A percentile compares a stretch with the other conserved stretches of the same genome.
phyloP scores from a whole-genome alignment of 305 asterid species.

The Rubia occidens region DNA sequence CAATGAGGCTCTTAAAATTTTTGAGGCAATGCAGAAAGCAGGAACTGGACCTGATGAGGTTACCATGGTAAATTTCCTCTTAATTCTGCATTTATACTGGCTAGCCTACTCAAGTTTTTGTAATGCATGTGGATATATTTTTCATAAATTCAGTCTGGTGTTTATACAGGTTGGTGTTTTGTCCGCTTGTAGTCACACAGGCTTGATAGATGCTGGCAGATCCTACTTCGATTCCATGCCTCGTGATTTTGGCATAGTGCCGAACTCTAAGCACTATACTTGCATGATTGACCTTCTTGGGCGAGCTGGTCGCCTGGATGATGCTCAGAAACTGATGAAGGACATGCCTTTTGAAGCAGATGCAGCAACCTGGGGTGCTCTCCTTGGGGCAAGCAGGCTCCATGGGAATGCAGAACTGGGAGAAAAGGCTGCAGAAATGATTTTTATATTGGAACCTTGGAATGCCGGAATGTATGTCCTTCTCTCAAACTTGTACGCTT shows the following conservation, averaged over 20 bases:
- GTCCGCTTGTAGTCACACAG: constrained; percentile 80
- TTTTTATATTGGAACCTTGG: constrained; percentile 75
- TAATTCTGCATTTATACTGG: neutral
- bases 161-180: constrained; percentile 59
- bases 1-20: constrained; percentile 54
- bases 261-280: constrained; percentile 72
- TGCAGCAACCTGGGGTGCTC: constrained; percentile 95
- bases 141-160: constrained; percentile 8
- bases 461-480: constrained; percentile 84
- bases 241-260: constrained; percentile 48
- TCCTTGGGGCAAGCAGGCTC: constrained; percentile 84
- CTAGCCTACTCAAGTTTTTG: neutral
- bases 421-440: constrained; percentile 83
- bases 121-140: neutral
- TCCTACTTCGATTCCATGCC: constrained; percentile 60
- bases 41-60: constrained; percentile 65
- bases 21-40: constrained; percentile 50
- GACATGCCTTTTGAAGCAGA: constrained; percentile 84
- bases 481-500: constrained; percentile 74
- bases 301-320: constrained; percentile 72
- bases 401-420: constrained; percentile 70
- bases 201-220: constrained; percentile 64
- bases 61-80: constrained; percentile 60
- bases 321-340: constrained; percentile 59
- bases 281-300: constrained; percentile 88